Evolutionary conservation across 345 rosid species (phyloP).

Genomic region (Brassica rapa): DNA sequence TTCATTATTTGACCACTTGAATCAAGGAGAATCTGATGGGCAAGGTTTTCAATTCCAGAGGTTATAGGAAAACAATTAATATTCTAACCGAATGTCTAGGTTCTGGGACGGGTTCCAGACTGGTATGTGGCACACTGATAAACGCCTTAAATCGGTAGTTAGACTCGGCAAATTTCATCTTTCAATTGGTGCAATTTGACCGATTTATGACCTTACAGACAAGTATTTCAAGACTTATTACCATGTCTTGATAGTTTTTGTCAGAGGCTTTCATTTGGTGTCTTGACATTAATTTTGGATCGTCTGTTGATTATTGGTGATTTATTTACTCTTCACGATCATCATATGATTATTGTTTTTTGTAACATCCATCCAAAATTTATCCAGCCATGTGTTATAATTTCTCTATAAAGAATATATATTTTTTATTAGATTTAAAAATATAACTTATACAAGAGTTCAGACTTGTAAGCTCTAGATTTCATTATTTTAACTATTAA

Average conservation of each 20-base stretch:
- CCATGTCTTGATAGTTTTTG: background rate
- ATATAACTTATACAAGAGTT: background rate
- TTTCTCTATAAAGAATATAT: background rate
- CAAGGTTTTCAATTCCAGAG: too few relatives aligned
- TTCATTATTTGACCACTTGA: too few relatives aligned
- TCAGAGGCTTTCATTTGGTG: background rate
- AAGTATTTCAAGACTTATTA: background rate
- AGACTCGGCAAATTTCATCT: background rate
- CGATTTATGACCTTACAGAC: background rate
- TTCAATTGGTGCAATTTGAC: background rate
- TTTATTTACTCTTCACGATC: background rate
- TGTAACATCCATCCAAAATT: background rate
- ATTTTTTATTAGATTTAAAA: background rate
- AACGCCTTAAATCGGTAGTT: background rate
- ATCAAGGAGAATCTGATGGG: too few relatives aligned
- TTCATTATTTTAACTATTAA: background rate
- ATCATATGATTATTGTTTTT: background rate
- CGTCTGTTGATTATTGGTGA: background rate
- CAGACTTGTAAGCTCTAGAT: background rate
- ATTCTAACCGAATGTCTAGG: too few relatives aligned
- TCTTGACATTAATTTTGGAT: background rate
- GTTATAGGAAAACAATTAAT: background rate
- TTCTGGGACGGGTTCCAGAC: background rate
- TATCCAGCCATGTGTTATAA: background rate
- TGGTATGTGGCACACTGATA: background rate